Percentiles rank a stretch among this genome's conserved stretches.
Conservation (phyloP, 768 basidiomycete genomes). For the Naematelia aurantialba region DNA sequence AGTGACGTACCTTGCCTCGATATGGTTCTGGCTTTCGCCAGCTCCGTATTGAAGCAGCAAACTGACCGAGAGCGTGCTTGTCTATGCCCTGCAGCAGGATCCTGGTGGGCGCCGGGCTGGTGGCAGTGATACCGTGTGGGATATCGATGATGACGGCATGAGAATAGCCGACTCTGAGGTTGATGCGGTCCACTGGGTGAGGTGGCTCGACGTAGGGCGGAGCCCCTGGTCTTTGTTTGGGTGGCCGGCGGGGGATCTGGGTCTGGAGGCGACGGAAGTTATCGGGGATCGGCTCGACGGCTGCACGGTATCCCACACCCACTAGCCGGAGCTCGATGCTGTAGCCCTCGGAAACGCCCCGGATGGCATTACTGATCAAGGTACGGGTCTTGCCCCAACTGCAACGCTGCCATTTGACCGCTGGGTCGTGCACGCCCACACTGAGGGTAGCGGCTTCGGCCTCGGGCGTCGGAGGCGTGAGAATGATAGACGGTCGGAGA, state of each 20-base stretch:
- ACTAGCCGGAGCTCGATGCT: constrained; percentile 78
- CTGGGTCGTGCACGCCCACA: constrained; percentile 55
- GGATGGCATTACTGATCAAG: constrained; percentile 81
- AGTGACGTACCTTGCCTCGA: constrained; percentile 80
- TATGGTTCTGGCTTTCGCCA: constrained; percentile 93
- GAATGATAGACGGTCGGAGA: constrained; percentile 55
- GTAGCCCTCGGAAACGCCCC: constrained; percentile 85
- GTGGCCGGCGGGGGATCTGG: constrained; percentile 30
- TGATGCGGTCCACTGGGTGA: constrained; percentile 54
- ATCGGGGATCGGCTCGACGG: constrained; percentile 59
- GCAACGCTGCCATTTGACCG: constrained; percentile 70
- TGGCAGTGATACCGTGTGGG: constrained; percentile 72
- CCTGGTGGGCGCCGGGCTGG: constrained; percentile 77
- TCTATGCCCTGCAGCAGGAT: constrained; percentile 77
- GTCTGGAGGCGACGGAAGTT: constrained; percentile 27
- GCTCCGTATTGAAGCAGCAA: constrained; percentile 77
- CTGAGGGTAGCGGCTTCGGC: constrained; percentile 12
- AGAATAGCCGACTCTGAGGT: constrained; percentile 89
- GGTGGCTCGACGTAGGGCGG: constrained; percentile 42
- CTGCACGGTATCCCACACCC: constrained; percentile 89
- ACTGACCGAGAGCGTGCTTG: constrained; percentile 81
- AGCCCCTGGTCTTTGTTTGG: constrained; percentile 59
- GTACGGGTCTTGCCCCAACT: constrained; percentile 96
- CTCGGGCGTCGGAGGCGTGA: constrained; percentile 22
- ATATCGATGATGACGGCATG: constrained; percentile 80